These are phyloP conservation scores for Coemansia sp. DNA, from an alignment of 192 early-diverging fungal genomes.

Conservation along the genomic window DNA sequence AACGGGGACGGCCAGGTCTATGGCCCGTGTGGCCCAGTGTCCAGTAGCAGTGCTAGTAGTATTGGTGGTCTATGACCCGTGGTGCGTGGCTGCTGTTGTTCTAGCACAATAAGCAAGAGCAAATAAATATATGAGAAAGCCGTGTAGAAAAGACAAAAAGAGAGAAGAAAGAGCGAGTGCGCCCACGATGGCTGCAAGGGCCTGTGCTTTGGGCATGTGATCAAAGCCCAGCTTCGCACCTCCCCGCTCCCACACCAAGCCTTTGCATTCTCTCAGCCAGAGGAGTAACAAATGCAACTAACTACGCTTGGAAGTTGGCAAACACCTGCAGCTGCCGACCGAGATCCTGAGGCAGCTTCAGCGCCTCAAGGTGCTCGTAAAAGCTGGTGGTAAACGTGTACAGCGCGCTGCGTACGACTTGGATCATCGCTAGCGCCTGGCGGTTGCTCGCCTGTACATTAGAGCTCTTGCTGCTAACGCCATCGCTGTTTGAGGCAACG, in stretches of 20 bases:
- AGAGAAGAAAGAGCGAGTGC: neutral
- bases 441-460: slow-evolving; percentile 28
- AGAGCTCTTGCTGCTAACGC: slow-evolving; percentile 2
- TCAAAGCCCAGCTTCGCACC: neutral
- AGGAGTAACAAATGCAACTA: neutral
- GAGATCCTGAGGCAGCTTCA: slow-evolving; percentile 36
- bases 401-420: slow-evolving; percentile 42
- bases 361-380: slow-evolving; percentile 42
- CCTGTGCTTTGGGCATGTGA: neutral
- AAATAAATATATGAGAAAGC: neutral
- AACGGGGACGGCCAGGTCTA: neutral
- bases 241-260: neutral
- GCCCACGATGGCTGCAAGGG: neutral
- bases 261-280: neutral
- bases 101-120: neutral
- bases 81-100: neutral
- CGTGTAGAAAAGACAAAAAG: neutral
- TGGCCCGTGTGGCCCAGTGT: neutral
- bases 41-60: neutral
- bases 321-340: slow-evolving; percentile 36
- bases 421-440: slow-evolving; percentile 44
- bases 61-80: neutral
- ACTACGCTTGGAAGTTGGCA: slow-evolving; percentile 47
- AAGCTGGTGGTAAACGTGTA: slow-evolving; percentile 40
- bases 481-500: slow-evolving; percentile 3